phyloP scores from a whole-genome alignment of 78 protist genomes.

The Tieghemostelium lacteum region DNA sequence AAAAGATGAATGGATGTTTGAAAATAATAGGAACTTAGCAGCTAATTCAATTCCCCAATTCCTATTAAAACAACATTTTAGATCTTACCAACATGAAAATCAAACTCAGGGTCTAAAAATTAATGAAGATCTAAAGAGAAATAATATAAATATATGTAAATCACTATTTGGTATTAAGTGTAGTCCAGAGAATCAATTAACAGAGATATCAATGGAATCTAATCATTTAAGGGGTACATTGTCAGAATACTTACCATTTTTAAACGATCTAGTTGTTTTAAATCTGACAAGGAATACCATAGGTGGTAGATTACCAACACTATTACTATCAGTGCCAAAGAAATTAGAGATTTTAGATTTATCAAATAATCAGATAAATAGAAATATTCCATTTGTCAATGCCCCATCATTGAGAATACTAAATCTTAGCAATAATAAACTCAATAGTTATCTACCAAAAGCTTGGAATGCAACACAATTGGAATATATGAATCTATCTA shows the following conservation, averaged over 20 bases:
- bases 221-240: constrained; percentile 20
- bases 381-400: neutral
- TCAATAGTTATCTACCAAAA: neutral
- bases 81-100: neutral
- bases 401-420: constrained; percentile 9
- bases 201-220: constrained; percentile 1
- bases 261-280: neutral
- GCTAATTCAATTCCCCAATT: neutral
- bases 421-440: neutral
- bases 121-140: neutral
- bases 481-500: neutral
- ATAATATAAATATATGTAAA: neutral
- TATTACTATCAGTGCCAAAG: neutral
- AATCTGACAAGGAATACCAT: constrained; percentile 12
- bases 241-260: neutral
- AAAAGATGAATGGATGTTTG: neutral
- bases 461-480: neutral
- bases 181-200: neutral
- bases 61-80: constrained; percentile 3
- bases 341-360: neutral
- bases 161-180: constrained; percentile 24
- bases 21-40: neutral
- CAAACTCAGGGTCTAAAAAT: neutral
- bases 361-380: neutral
- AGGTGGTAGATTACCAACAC: constrained; percentile 8